Conservation (phyloP, 768 basidiomycete genomes). For the Hypholoma fasciculare region DNA sequence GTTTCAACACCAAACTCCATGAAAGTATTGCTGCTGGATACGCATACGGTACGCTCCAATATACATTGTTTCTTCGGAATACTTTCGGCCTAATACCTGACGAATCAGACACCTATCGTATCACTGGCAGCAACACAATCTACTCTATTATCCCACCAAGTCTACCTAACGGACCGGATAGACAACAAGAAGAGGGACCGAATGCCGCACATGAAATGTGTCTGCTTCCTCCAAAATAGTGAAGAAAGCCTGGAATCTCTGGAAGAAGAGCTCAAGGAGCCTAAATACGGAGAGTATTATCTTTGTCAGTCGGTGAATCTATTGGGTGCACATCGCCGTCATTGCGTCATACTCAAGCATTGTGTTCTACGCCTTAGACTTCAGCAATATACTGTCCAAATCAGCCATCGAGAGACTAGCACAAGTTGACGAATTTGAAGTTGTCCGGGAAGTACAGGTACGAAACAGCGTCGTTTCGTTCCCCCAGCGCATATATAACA, state of each 20-base stretch:
- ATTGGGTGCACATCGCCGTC: conserved; percentile 23
- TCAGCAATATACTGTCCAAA: conserved; percentile 93
- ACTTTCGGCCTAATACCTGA: conserved; percentile 6
- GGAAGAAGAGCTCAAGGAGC: conserved; percentile 81
- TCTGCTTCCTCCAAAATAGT: conserved; percentile 87
- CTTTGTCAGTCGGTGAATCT: conserved; percentile 92
- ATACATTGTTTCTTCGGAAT: background rate
- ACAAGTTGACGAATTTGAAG: conserved; percentile 93
- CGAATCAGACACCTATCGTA: conserved; percentile 86
- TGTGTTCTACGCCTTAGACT: conserved; percentile 55
- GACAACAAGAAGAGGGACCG: conserved; percentile 91
- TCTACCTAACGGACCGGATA: conserved; percentile 96
- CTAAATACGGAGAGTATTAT: conserved; percentile 98
- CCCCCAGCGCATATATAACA: background rate
- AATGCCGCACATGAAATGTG: conserved; percentile 96
- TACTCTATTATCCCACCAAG: conserved; percentile 89
- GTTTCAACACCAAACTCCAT: conserved; percentile 83
- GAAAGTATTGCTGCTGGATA: conserved; percentile 94
- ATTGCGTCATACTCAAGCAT: conserved; percentile 8
- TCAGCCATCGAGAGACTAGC: conserved; percentile 89
- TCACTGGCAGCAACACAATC: conserved; percentile 95
- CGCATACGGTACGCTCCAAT: conserved; percentile 73
- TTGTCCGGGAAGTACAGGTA: conserved; percentile 96
- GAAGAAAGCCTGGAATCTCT: conserved; percentile 83
- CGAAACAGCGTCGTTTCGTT: conserved; percentile 15